These are phyloP conservation scores for Colletotrichum agaves DNA, from an alignment of 2,329 filamentous ascomycete genomes.

Conservation along the genomic window DNA sequence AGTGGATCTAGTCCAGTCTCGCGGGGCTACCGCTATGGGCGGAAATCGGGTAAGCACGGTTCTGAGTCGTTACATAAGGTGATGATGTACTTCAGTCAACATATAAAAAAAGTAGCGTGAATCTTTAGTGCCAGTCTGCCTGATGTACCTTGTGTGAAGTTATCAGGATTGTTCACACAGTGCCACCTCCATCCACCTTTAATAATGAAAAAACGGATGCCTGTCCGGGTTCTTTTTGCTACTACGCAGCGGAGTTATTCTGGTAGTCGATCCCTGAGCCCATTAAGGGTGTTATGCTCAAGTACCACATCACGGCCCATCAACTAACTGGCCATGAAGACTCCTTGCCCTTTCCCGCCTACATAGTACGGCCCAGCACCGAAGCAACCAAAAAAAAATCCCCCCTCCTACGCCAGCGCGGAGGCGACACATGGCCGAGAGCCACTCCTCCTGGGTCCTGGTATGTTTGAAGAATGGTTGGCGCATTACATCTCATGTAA, in stretches of 20 bases:
- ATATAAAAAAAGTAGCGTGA: too few species aligned
- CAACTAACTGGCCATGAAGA: background rate
- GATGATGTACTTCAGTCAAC: too few species aligned
- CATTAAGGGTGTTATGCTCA: background rate
- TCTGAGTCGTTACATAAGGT: too few species aligned
- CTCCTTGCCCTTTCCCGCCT: background rate
- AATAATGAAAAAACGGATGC: too few species aligned
- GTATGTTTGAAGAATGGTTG: slow-evolving; percentile 8
- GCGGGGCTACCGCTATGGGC: too few species aligned
- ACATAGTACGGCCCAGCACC: too few species aligned
- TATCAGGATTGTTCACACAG: slow-evolving; percentile 8
- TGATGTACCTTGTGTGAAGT: background rate
- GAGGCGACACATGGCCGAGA: slow-evolving; percentile 5
- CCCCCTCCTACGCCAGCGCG: background rate
- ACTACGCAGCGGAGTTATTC: slow-evolving; percentile 8
- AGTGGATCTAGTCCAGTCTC: slow-evolving; percentile 6
- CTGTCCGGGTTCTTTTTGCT: background rate
- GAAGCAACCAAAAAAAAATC: background rate
- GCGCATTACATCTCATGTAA: slow-evolving; percentile 18
- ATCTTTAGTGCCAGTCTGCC: too few species aligned
- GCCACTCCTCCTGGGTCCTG: slow-evolving; percentile 10
- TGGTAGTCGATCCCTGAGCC: slow-evolving; percentile 19
- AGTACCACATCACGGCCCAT: background rate
- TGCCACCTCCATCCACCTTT: background rate
- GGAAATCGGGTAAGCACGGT: background rate